These are phyloP conservation scores for Aspergillus sp. DNA, from an alignment of 2,329 filamentous ascomycete species.

Conservation along the genomic window DNA sequence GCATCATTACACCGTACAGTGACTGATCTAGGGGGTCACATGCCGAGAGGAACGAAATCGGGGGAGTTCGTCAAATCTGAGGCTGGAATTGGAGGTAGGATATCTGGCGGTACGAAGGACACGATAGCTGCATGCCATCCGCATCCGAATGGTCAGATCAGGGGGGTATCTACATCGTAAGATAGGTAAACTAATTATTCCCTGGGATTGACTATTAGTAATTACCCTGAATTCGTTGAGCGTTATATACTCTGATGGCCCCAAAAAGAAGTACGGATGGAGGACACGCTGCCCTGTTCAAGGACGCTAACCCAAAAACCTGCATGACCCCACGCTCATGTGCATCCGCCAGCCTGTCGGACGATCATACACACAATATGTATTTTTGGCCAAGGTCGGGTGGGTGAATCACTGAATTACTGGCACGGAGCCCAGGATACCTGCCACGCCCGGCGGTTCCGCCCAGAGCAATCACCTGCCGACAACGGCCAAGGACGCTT, in stretches of 20 bases:
- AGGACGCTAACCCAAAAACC: conserved; percentile 8
- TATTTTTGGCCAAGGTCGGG: conserved; percentile 11
- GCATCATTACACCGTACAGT: neutral
- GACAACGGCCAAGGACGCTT: conserved; percentile 32
- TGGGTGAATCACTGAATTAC: conserved; percentile 7
- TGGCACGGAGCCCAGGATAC: conserved; percentile 21
- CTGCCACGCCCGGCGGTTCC: conserved; percentile 10
- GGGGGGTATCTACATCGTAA: too few species aligned
- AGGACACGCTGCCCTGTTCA: neutral
- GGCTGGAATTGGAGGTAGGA: too few species aligned
- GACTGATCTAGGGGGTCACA: neutral
- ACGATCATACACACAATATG: conserved; percentile 19
- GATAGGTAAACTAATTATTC: too few species aligned
- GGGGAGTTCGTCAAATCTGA: neutral
- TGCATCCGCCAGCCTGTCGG: conserved; percentile 12
- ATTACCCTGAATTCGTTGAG: too few species aligned
- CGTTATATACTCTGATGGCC: too few species aligned
- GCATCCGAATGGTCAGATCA: too few species aligned
- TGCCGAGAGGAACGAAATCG: neutral
- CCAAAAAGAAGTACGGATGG: too few species aligned
- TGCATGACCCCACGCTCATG: conserved; percentile 20
- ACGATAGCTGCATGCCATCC: too few species aligned
- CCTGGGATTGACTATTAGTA: too few species aligned
- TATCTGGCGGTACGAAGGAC: too few species aligned
- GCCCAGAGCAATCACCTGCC: conserved; percentile 22